phyloP scores from a whole-genome alignment of 176 grass and related monocot species.

The Musa troglodytarum region DNA sequence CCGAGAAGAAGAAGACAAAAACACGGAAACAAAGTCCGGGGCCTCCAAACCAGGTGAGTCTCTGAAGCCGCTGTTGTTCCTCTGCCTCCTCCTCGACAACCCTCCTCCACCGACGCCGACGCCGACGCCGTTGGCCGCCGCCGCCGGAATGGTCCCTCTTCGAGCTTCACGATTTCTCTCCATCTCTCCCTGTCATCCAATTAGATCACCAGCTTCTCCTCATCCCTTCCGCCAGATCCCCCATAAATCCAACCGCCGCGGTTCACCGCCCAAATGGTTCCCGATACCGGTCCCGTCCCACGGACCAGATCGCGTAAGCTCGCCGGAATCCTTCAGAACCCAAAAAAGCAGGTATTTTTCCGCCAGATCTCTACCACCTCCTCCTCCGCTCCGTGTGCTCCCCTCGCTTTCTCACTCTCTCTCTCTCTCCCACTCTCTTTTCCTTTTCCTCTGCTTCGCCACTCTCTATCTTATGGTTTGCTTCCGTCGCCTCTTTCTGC shows the following conservation, averaged over 20 bases:
- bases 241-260: neutral
- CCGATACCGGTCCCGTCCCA: neutral
- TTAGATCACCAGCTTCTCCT: neutral
- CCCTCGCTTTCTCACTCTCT: neutral
- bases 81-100: conserved; percentile 43
- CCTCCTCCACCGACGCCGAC: conserved; percentile 42
- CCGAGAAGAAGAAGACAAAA: neutral
- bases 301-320: neutral
- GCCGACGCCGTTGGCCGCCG: conserved; percentile 26
- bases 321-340: neutral
- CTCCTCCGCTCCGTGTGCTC: neutral
- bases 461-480: conserved; percentile 25
- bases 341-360: conserved; percentile 1
- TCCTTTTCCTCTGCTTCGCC: conserved; percentile 13
- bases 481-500: conserved; percentile 43
- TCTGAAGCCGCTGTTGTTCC: conserved; percentile 36
- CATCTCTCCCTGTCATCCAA: neutral
- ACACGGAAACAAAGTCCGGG: neutral
- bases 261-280: neutral
- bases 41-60: conserved; percentile 27
- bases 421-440: neutral
- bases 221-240: neutral
- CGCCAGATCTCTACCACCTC: neutral
- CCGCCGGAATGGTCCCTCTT: conserved; percentile 10
- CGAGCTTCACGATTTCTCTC: conserved; percentile 35